Evolutionary conservation across 352 stramenopile genomes (phyloP).

Genomic region (Phytophthora rubi): DNA sequence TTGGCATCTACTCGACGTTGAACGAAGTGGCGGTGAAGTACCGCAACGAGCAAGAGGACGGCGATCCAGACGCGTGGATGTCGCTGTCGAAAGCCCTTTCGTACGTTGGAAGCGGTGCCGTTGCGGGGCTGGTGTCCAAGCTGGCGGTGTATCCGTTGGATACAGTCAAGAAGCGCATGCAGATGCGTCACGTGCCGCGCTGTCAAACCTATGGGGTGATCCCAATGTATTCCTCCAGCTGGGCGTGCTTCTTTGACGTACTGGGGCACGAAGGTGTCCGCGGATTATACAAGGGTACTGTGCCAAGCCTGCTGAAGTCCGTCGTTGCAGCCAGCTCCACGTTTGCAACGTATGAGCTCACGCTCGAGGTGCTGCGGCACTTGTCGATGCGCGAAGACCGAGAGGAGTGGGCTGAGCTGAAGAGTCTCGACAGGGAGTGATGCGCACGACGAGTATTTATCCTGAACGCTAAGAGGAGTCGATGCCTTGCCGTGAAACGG

Average conservation of each 20-base stretch:
- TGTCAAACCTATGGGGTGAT: constrained; percentile 70
- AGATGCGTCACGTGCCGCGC: constrained; percentile 83
- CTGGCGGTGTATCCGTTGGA: constrained; percentile 94
- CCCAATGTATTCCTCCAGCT: constrained; percentile 68
- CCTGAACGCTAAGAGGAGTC: neutral
- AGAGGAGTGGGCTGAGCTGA: constrained; percentile 22
- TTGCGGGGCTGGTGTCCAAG: constrained; percentile 92
- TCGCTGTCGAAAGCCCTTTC: constrained; percentile 51
- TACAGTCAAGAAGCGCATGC: constrained; percentile 96
- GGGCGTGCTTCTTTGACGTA: constrained; percentile 66
- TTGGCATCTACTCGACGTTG: constrained; percentile 91
- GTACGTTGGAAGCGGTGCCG: constrained; percentile 80
- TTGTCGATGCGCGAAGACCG: constrained; percentile 19
- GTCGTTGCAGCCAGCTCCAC: constrained; percentile 78
- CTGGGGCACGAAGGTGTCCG: constrained; percentile 64
- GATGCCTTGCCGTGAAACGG: too few species aligned
- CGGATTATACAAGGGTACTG: constrained; percentile 83
- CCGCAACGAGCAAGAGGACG: constrained; percentile 17
- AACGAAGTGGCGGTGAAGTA: constrained; percentile 43
- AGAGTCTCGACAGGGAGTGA: constrained; percentile 19
- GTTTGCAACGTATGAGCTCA: constrained; percentile 80
- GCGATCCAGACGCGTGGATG: constrained; percentile 16
- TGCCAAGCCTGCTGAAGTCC: constrained; percentile 82
- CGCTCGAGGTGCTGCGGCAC: constrained; percentile 50
- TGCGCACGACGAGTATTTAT: constrained; percentile 13